phyloP scores from a whole-genome alignment of 106 monocot species.

The Platanthera guangdongensis region DNA sequence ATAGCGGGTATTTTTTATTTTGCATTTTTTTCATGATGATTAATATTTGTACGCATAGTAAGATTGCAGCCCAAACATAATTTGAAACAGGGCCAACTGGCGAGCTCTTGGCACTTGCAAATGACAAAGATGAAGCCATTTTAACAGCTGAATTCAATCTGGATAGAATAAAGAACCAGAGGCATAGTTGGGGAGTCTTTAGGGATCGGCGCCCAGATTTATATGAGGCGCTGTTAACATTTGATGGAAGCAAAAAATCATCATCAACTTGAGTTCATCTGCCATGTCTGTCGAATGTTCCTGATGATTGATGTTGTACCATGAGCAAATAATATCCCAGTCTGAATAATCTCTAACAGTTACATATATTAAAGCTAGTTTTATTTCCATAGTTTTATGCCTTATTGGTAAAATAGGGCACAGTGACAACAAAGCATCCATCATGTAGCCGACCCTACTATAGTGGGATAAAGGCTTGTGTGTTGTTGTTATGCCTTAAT shows the following conservation, averaged over 20 bases:
- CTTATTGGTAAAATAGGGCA: no score
- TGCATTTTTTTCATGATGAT: neutral
- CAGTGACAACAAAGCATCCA: no score
- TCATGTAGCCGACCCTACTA: no score
- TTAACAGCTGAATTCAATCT: conserved; percentile 72
- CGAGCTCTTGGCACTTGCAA: conserved; percentile 67
- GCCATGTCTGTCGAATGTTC: no score
- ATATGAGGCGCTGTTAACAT: conserved; percentile 63
- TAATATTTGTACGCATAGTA: neutral
- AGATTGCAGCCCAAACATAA: neutral
- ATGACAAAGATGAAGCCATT: conserved; percentile 79
- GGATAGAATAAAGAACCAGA: conserved; percentile 64
- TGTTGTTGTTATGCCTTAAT: no score
- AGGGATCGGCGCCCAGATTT: conserved; percentile 82
- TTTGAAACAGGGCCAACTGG: conserved; percentile 60
- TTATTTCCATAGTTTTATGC: no score
- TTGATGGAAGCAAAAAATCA: conserved; percentile 37
- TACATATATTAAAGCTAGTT: no score
- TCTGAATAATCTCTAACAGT: no score
- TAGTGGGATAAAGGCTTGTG: no score
- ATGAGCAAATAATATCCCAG: no score
- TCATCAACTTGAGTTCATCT: neutral
- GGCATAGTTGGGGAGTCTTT: conserved; percentile 84
- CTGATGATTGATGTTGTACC: no score
- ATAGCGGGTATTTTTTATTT: conserved; percentile 47